Percentiles rank a stretch among this genome's conserved stretches.
Evolutionary conservation across 768 basidiomycete genomes (phyloP).

Genomic region (Lactifluus volemus): DNA sequence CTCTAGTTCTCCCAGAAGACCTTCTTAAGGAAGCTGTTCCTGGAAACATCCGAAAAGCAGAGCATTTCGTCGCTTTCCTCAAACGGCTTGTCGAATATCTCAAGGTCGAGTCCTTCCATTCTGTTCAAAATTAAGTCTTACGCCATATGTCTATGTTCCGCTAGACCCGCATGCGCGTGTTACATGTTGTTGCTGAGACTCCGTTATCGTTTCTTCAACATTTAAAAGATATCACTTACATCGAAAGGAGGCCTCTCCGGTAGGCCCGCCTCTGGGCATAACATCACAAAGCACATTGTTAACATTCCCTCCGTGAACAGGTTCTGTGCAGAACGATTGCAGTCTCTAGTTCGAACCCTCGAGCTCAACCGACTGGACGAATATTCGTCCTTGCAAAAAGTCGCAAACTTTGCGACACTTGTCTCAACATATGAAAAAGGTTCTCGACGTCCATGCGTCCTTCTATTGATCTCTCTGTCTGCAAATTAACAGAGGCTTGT

Average conservation of each 20-base stretch:
- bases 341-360: conserved; percentile 87
- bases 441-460: conserved; percentile 22
- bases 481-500: not conserved
- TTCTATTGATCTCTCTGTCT: not conserved
- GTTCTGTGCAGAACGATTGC: conserved; percentile 93
- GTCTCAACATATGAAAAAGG: conserved; percentile 99
- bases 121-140: not conserved
- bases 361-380: conserved; percentile 89
- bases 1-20: conserved; percentile 82
- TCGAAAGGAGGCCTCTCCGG: conserved; percentile 89
- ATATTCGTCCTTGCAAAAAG: conserved; percentile 85
- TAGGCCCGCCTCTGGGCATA: conserved; percentile 29
- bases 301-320: conserved; percentile 32
- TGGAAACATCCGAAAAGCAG: conserved; percentile 96
- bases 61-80: conserved; percentile 97
- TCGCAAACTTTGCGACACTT: conserved; percentile 91
- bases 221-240: conserved; percentile 97
- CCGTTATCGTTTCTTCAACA: conserved; percentile 95
- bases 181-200: conserved; percentile 98
- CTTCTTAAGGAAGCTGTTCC: conserved; percentile 92
- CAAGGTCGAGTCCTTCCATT: conserved; percentile 49
- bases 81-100: conserved; percentile 98
- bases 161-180: conserved; percentile 97
- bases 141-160: not conserved
- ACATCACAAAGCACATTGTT: not conserved